Percentiles rank a stretch among this genome's conserved stretches.
These are phyloP conservation scores for Allodekkera sacchari DNA, from an alignment of 805 yeast species.

Conservation along the genomic window DNA sequence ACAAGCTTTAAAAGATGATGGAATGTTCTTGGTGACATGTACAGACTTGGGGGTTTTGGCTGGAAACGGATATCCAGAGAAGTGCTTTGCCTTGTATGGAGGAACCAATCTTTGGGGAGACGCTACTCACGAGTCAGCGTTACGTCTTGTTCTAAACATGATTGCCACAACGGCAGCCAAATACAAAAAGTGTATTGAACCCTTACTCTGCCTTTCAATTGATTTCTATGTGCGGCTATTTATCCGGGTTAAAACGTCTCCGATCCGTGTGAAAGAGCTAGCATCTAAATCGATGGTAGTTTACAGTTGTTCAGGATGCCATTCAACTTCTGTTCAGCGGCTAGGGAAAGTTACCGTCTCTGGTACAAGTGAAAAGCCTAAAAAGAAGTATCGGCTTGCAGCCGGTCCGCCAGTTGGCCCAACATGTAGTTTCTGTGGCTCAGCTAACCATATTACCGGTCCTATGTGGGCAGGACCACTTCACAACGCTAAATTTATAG, in stretches of 20 bases:
- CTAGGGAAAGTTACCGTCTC: conserved; percentile 53
- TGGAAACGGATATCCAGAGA: conserved; percentile 94
- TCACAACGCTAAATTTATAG: conserved; percentile 63
- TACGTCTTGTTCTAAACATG: conserved; percentile 71
- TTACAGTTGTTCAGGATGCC: conserved; percentile 85
- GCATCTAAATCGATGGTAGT: conserved; percentile 71
- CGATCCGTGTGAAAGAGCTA: conserved; percentile 72
- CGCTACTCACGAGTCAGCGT: conserved; percentile 87
- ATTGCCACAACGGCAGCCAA: conserved; percentile 82
- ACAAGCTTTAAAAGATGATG: conserved; percentile 76
- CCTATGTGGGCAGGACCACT: conserved; percentile 92
- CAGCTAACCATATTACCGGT: conserved; percentile 73
- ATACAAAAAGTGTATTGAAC: conserved; percentile 81
- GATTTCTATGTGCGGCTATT: conserved; percentile 90
- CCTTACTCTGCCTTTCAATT: conserved; percentile 74
- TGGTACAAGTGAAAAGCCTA: conserved; percentile 22
- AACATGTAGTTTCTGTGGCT: conserved; percentile 63
- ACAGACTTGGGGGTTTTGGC: conserved; percentile 95
- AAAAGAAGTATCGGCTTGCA: conserved; percentile 46
- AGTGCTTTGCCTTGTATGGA: conserved; percentile 90
- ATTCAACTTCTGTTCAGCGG: conserved; percentile 59
- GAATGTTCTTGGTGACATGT: conserved; percentile 83
- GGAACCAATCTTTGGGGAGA: conserved; percentile 84
- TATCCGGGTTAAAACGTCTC: conserved; percentile 68
- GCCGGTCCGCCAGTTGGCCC: conserved; percentile 48